Evolutionary conservation across 768 basidiomycete genomes (phyloP).

Genomic region (Pleurotus giganteus): DNA sequence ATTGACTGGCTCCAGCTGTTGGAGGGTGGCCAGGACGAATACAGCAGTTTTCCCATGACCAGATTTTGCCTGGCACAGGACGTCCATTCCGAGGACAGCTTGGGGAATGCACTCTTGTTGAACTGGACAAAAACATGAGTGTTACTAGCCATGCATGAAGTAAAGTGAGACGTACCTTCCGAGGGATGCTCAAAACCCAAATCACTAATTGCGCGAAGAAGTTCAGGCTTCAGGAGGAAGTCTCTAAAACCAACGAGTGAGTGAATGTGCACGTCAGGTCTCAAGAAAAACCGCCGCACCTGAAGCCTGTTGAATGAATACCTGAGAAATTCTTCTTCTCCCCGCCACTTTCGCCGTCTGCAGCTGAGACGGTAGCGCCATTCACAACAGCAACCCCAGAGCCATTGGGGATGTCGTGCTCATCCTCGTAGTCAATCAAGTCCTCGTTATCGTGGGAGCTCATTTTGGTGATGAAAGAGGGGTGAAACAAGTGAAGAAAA

Average conservation of each 20-base stretch:
- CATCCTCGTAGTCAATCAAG: slow-evolving; percentile 93
- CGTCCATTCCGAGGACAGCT: slow-evolving; percentile 99
- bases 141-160: not conserved
- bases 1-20: slow-evolving; percentile 97
- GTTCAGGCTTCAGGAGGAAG: slow-evolving; percentile 95
- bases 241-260: slow-evolving; percentile 54
- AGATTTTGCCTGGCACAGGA: slow-evolving; percentile 98
- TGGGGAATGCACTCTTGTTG: slow-evolving; percentile 99
- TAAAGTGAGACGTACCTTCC: slow-evolving; percentile 66
- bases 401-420: slow-evolving; percentile 73
- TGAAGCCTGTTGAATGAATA: slow-evolving; percentile 99
- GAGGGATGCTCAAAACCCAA: slow-evolving; percentile 99
- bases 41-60: slow-evolving; percentile 99
- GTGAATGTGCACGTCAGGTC: slow-evolving; percentile 9
- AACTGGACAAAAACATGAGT: slow-evolving; percentile 46
- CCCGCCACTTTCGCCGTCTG: slow-evolving; percentile 65
- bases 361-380: slow-evolving; percentile 44
- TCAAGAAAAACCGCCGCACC: slow-evolving; percentile 48
- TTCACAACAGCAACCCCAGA: slow-evolving; percentile 43
- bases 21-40: slow-evolving; percentile 95
- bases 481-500: slow-evolving; percentile 24
- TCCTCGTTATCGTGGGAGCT: slow-evolving; percentile 87
- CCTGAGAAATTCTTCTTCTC: slow-evolving; percentile 99
- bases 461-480: slow-evolving; percentile 42
- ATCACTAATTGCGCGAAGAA: slow-evolving; percentile 96